Base-by-base conservation (phyloP, 371 early-diverging fungal species). In the Mortierella sp. region DNA sequence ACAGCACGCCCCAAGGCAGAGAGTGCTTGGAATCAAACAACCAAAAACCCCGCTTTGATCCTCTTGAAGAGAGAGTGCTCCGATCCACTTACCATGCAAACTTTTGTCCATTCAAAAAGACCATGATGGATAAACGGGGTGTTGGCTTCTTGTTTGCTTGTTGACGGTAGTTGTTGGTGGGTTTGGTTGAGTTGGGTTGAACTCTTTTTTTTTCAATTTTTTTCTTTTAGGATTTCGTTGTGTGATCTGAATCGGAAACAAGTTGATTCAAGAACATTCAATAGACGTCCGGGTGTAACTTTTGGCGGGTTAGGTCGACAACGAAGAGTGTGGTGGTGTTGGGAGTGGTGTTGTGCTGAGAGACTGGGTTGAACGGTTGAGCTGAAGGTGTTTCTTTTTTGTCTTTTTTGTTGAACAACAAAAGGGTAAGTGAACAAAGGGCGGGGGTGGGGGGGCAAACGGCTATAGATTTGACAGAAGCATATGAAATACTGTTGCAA, bases 51-150 rank as follows among this genome's bases (percentile, higher is more conserved):
- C 14, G 43, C 32, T 49, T 4, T 49, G 43, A 56, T 55, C 44
- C 58, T 16, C 5, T 51, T 4, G 16, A 5, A 41, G 24, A 12
- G 27, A 41, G 46, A 58, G 74, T 48, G 32, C 46, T 70, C 12
- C 32, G 29, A 49, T 38, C n/a, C 44, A 35, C 86, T 77, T 84
- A 88, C 88, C 90, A 90, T 54, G 90, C 89, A 83, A 87, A 90
- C 82, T 90, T 90, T 65, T 83, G 79, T 32, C 89, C 89, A 74
- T 90, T 83, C 24, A 87, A 79, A 65, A 89, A 79, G 56, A 90
- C 85, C 87, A 87, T 83, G 76, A 75, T 75, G 72, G 21, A 51
- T 56, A 71, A 51, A 75, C 49, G 60, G 41, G 46, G 48, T n/a
- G 65, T 46, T 46, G 48, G 2, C 38, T 49, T 8, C 38, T 49